Evolutionary conservation across 768 basidiomycete genomes (phyloP).

Genomic region (Leccinum broughii): DNA sequence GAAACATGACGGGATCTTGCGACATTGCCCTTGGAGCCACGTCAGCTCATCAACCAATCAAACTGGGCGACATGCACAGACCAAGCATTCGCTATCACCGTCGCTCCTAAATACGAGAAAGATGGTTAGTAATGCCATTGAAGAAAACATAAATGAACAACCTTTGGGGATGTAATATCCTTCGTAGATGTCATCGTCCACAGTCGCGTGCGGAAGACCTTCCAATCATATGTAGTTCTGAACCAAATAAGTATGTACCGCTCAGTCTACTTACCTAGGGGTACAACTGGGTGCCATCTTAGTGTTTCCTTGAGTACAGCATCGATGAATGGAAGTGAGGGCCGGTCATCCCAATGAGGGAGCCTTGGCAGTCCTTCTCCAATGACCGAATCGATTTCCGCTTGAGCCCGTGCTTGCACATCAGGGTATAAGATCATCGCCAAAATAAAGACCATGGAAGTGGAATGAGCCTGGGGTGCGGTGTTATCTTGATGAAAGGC

Average conservation of each 20-base stretch:
- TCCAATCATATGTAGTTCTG: neutral
- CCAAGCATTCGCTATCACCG: slow-evolving; percentile 23
- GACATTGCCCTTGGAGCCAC: slow-evolving; percentile 31
- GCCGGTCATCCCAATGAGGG: slow-evolving; percentile 20
- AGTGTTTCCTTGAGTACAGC: slow-evolving; percentile 25
- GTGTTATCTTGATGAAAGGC: slow-evolving; percentile 9
- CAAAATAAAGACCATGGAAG: slow-evolving; percentile 21
- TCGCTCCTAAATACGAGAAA: slow-evolving; percentile 16
- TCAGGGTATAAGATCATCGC: slow-evolving; percentile 30
- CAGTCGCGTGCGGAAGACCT: slow-evolving; percentile 35
- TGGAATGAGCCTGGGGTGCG: slow-evolving; percentile 20
- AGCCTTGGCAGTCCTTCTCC: slow-evolving; percentile 21
- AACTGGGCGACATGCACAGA: neutral
- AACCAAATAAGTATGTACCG: neutral
- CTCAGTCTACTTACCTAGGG: slow-evolving; percentile 10
- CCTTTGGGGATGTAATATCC: slow-evolving; percentile 55
- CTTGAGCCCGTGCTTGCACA: slow-evolving; percentile 21
- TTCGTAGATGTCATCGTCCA: slow-evolving; percentile 43
- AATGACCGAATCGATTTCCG: slow-evolving; percentile 20
- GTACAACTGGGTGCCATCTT: slow-evolving; percentile 25
- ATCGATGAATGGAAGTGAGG: slow-evolving; percentile 23
- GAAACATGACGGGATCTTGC: slow-evolving; percentile 38
- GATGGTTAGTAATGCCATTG: neutral
- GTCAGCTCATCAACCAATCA: neutral
- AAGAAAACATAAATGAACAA: slow-evolving; percentile 15